These are phyloP conservation scores for Echinosophora koreensis DNA, from an alignment of 306 rosid genomes.

Conservation along the genomic window DNA sequence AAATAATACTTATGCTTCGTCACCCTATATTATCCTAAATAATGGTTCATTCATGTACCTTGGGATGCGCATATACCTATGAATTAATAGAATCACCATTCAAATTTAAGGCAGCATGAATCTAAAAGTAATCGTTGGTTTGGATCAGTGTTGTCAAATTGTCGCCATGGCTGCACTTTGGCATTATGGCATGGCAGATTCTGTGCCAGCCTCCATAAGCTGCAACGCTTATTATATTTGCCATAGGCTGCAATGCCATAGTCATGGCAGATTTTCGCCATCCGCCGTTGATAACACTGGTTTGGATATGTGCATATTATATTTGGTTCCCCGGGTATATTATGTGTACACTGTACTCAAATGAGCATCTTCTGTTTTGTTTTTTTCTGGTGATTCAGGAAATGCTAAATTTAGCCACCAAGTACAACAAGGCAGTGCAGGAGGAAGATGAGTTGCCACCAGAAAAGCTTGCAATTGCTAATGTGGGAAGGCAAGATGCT, in stretches of 20 bases:
- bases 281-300: no score
- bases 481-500: slow-evolving; percentile 73
- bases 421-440: slow-evolving; percentile 94
- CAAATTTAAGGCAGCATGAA: neutral
- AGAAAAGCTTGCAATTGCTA: slow-evolving; percentile 82
- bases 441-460: slow-evolving; percentile 95
- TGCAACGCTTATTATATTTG: no score
- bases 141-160: neutral
- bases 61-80: neutral
- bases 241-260: no score
- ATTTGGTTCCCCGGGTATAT: no score
- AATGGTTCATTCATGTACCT: neutral
- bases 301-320: neutral
- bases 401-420: slow-evolving; percentile 77
- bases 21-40: neutral
- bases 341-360: neutral
- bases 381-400: slow-evolving; percentile 61
- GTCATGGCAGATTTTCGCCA: no score
- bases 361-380: neutral
- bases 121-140: neutral
- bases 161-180: no score
- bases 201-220: no score
- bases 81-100: neutral
- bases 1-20: neutral
- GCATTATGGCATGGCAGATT: no score